Evolutionary conservation across 2,329 filamentous ascomycete genomes (phyloP).

Genomic region (Tolypocladium amazonense): DNA sequence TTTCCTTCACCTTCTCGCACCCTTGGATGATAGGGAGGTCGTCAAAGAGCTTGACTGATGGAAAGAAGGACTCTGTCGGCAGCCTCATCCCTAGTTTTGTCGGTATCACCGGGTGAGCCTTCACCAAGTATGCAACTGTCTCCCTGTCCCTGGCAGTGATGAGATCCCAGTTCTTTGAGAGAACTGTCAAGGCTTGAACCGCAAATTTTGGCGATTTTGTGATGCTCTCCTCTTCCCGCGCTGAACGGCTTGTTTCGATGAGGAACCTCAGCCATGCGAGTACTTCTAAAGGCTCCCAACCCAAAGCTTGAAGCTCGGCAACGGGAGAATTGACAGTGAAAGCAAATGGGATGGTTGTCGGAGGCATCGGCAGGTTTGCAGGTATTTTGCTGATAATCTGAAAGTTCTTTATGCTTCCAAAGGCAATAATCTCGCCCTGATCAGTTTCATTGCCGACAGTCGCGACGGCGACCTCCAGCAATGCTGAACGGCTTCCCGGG

Average conservation of each 20-base stretch:
- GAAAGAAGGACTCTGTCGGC: slow-evolving; percentile 81
- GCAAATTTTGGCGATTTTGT: slow-evolving; percentile 65
- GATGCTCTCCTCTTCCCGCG: slow-evolving; percentile 55
- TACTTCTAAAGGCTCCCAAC: slow-evolving; percentile 78
- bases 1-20: slow-evolving; percentile 77
- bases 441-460: slow-evolving; percentile 51
- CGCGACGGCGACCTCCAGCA: slow-evolving; percentile 74
- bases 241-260: slow-evolving; percentile 53
- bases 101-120: slow-evolving; percentile 65
- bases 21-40: slow-evolving; percentile 75
- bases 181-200: slow-evolving; percentile 60
- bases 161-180: slow-evolving; percentile 89
- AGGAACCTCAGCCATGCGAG: slow-evolving; percentile 79
- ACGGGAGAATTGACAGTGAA: slow-evolving; percentile 62
- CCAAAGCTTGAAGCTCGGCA: slow-evolving; percentile 65
- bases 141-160: slow-evolving; percentile 56
- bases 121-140: slow-evolving; percentile 53
- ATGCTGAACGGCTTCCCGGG: slow-evolving; percentile 48
- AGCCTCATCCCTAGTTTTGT: slow-evolving; percentile 85
- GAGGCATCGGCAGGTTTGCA: slow-evolving; percentile 68
- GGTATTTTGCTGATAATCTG: slow-evolving; percentile 71
- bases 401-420: slow-evolving; percentile 66
- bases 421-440: slow-evolving; percentile 61
- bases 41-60: slow-evolving; percentile 88
- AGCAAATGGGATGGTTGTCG: slow-evolving; percentile 73